Conservation (phyloP, 2,329 filamentous ascomycete species). For the Exophiala sideris region DNA sequence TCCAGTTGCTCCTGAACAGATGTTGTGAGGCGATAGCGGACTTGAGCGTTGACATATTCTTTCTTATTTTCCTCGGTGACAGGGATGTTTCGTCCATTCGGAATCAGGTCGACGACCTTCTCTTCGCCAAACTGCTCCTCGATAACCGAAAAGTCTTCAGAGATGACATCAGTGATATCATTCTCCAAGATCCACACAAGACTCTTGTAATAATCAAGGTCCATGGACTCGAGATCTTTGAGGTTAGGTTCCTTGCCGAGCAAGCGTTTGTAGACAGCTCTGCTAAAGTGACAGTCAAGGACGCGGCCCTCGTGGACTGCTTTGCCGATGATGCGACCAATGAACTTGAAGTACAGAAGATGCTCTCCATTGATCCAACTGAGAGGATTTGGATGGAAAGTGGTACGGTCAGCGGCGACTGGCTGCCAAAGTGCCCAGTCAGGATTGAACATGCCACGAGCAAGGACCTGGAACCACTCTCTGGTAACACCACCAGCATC, state of each 20-base stretch:
- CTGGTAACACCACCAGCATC: conserved; percentile 96
- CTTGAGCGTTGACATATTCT: conserved; percentile 90
- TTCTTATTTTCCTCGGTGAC: conserved; percentile 99
- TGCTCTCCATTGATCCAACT: conserved; percentile 95
- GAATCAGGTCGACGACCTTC: conserved; percentile 79
- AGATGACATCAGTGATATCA: conserved; percentile 96
- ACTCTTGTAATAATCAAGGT: conserved; percentile 98
- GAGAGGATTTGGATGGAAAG: conserved; percentile 95
- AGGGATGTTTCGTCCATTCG: conserved; percentile 82
- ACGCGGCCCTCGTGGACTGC: conserved; percentile 94
- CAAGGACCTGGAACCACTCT: conserved; percentile 98
- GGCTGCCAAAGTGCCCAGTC: conserved; percentile 96
- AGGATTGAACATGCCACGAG: conserved; percentile 97
- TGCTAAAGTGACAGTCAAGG: conserved; percentile 97
- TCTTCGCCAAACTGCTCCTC: conserved; percentile 91
- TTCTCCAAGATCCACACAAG: conserved; percentile 98
- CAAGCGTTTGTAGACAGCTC: conserved; percentile 97
- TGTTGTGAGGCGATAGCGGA: conserved; percentile 86
- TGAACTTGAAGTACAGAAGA: conserved; percentile 98
- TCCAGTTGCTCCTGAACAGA: conserved; percentile 95
- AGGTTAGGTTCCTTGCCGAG: conserved; percentile 91
- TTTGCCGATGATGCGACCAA: conserved; percentile 96
- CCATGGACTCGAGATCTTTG: conserved; percentile 99
- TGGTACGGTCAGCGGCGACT: conserved; percentile 94
- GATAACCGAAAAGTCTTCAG: conserved; percentile 91